Base-by-base conservation (phyloP, 2,329 filamentous ascomycete species). In the Chaetomiaceae sp. region DNA sequence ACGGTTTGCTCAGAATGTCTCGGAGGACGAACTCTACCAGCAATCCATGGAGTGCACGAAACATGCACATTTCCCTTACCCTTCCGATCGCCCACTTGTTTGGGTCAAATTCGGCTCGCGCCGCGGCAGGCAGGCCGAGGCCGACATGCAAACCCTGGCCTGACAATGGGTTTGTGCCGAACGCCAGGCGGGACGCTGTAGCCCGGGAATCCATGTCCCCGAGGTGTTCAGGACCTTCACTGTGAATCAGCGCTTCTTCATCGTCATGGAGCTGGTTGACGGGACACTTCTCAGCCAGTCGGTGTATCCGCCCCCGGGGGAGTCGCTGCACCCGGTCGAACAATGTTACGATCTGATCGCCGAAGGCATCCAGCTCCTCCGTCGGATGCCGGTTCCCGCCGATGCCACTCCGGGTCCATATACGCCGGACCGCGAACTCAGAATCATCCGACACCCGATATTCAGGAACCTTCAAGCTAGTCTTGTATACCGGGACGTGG, bases 21-120 rank as follows among this genome's bases (percentile, higher is more conserved):
- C n/a, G n/a, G n/a, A n/a, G n/a, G n/a, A n/a, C n/a, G n/a, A n/a
- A n/a, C n/a, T n/a, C n/a, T n/a, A n/a, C n/a, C n/a, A n/a, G n/a
- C n/a, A n/a, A n/a, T n/a, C n/a, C n/a, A n/a, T n/a, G n/a, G n/a
- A n/a, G n/a, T n/a, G n/a, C n/a, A n/a, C n/a, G n/a, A n/a, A n/a
- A n/a, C n/a, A n/a, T n/a, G n/a, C n/a, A n/a, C n/a, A 33, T 12
- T 33, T 33, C 30, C 10, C 38, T 13, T 51, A 41, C 52, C 55
- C 46, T 5, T 30, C 43, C 7, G 19, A 44, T 4, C 12, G 19
- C 13, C 46, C 51, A 7, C 12, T 49, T 12, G 46, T 54, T 10
- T 54, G 37, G 13, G 51, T 54, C 37, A 54, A 54, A 43, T 45
- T 38, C n/a, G 51, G n/a, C n/a, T n/a, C n/a, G n/a, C n/a, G 31